Base-by-base conservation (phyloP, 768 basidiomycete species). In the Astraeus odoratus region DNA sequence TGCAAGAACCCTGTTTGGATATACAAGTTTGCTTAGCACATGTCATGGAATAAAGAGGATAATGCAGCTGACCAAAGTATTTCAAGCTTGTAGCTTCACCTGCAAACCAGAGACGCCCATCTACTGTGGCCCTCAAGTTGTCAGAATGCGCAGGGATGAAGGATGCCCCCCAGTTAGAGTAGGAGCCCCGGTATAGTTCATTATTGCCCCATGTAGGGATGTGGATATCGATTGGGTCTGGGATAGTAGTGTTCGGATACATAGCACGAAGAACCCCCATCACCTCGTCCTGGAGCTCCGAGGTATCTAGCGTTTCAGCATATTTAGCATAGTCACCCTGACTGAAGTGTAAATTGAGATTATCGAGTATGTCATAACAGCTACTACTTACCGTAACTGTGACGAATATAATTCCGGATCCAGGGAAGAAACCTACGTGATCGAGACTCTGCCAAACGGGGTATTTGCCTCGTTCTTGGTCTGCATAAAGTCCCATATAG, bases 381-480 rank as follows among this genome's bases (percentile, higher is more conserved):
- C 31, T 26, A 9, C 27, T 31, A 9, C 70, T 35, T 54, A 71
- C 70, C 12, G 70, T 71, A 10, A 76, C 73, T 1, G 73, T 78
- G 0, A 69, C 73, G 48, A 76, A 78, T 15, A 62, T 38, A 1
- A 84, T 70, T 9, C 77, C 73, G 3, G 78, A 81, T 4, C 75
- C 80, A 13, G 77, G 78, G 43, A 82, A 68, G 57, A 81, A 84
- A 37, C 69, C 66, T 1, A 62, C 49, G 44, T 77, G 70, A 55
- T 84, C 81, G 37, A 83, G 57, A 52, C 71, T 77, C 53, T 83
- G 81, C 82, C 81, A 83, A 5, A 83, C 73, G 0, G 80, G 78
- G 59, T 82, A 84, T 25, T 71, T 67, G 5, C 82, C 82, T 18
- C 81, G 72, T 46, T 77, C 68, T 15, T 61, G 57, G 45, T 77